Evolutionary conservation across 176 grass and related monocot genomes (phyloP).

Genomic region (Triticum aestivum): DNA sequence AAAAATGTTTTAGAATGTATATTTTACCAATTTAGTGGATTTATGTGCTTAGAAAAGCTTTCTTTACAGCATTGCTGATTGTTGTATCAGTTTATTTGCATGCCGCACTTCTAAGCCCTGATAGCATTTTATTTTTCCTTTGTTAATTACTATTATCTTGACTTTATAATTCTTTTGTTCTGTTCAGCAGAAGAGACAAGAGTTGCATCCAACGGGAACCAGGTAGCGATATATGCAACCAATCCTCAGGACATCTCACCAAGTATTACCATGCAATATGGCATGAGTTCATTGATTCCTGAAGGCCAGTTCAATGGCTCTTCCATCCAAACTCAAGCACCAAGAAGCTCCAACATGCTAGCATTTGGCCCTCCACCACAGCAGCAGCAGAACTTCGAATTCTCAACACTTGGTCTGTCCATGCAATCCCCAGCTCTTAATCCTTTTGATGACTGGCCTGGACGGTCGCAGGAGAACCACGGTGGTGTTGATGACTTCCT

Average conservation of each 20-base stretch:
- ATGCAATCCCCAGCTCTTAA: constrained; percentile 31
- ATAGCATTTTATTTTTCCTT: constrained; percentile 18
- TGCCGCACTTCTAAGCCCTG: not conserved
- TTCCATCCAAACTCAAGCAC: constrained; percentile 39
- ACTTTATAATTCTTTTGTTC: constrained; percentile 26
- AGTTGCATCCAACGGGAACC: constrained; percentile 42
- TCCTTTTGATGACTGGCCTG: constrained; percentile 56
- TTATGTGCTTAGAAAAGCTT: not conserved
- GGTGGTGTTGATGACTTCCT: constrained; percentile 61
- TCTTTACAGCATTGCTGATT: not conserved
- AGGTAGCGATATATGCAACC: constrained; percentile 38
- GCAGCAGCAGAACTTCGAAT: constrained; percentile 45
- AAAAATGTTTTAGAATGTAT: not conserved
- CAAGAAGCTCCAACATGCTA: constrained; percentile 42
- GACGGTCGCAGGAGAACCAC: constrained; percentile 25
- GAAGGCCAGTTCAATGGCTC: constrained; percentile 54
- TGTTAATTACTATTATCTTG: not conserved
- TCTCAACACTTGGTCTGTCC: constrained; percentile 44
- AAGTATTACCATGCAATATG: constrained; percentile 45
- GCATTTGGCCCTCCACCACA: constrained; percentile 49
- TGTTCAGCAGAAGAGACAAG: constrained; percentile 45
- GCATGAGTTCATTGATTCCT: constrained; percentile 44
- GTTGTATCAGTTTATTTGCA: constrained; percentile 4
- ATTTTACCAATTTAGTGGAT: constrained; percentile 4
- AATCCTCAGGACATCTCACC: constrained; percentile 41